Conservation (phyloP, 2,329 filamentous ascomycete genomes). For the Ceratocystis ficicola region DNA sequence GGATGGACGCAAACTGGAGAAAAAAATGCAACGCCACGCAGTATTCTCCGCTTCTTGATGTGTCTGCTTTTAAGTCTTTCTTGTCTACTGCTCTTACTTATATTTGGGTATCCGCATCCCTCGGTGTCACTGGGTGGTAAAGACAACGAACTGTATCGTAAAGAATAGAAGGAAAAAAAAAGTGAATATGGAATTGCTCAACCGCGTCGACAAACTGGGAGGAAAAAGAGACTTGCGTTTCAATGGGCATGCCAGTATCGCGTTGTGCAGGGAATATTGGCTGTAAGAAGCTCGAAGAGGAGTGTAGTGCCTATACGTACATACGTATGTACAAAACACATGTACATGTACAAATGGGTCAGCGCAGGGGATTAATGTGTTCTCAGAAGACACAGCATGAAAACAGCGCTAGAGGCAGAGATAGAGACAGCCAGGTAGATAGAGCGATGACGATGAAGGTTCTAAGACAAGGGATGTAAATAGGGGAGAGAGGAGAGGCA, state of each 20-base stretch:
- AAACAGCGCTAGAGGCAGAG: not conserved
- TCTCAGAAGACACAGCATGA: not conserved
- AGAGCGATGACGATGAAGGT: too few relatives aligned
- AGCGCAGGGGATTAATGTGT: not conserved
- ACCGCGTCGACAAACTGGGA: not conserved
- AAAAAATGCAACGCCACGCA: conserved; percentile 3
- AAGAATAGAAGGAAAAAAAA: not conserved
- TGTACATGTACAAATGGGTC: not conserved
- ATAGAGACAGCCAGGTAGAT: not conserved
- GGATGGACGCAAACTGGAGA: not conserved
- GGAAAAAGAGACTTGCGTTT: not conserved
- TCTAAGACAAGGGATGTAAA: too few relatives aligned
- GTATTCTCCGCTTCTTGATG: conserved; percentile 5
- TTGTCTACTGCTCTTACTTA: not conserved
- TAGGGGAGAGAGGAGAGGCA: too few relatives aligned
- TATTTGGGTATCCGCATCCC: not conserved
- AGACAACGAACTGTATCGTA: not conserved
- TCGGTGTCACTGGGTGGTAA: not conserved
- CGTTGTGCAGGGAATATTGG: not conserved
- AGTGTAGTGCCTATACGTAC: not conserved
- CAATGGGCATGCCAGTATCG: not conserved
- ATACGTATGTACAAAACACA: not conserved
- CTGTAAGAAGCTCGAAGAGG: not conserved
- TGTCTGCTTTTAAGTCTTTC: not conserved
- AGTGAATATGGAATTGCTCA: not conserved